Conservation (phyloP, 139 green algal genomes). For the Tetradesmus obliquus region DNA sequence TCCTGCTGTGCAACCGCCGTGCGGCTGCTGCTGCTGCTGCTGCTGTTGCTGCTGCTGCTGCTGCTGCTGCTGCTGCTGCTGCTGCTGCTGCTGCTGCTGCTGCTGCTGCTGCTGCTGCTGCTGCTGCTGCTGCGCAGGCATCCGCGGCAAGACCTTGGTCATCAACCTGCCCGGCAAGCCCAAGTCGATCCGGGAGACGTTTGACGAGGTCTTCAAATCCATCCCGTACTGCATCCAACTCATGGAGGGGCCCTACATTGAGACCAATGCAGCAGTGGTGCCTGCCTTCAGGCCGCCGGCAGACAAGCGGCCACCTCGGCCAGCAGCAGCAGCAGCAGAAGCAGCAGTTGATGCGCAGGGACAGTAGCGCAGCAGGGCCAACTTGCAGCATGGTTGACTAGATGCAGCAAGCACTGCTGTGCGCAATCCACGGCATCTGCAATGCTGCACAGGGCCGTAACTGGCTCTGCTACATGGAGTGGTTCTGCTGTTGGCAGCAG, state of each 20-base stretch:
- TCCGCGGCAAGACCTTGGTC: constrained; percentile 85
- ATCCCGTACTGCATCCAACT: constrained; percentile 93
- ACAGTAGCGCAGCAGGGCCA: neutral
- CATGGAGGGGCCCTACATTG: constrained; percentile 85
- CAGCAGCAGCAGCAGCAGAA: constrained; percentile 2
- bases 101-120: neutral
- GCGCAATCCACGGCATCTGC: too few relatives aligned
- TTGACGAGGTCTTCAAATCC: constrained; percentile 93
- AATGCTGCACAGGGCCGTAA: too few relatives aligned
- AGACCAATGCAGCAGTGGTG: constrained; percentile 80
- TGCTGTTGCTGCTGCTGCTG: neutral
- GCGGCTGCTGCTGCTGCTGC: too few relatives aligned
- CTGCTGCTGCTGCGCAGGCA: constrained; percentile 53
- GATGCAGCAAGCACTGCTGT: too few relatives aligned
- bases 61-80: neutral
- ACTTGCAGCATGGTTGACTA: too few relatives aligned
- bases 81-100: too few relatives aligned
- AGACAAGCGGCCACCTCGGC: constrained; percentile 53
- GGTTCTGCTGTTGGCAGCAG: too few relatives aligned
- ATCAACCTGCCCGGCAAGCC: constrained; percentile 95
- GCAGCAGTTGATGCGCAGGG: neutral
- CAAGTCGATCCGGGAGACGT: constrained; percentile 93
- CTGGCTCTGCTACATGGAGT: too few relatives aligned
- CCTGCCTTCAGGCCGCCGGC: constrained; percentile 84
- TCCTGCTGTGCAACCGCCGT: too few relatives aligned